Evolutionary conservation across 345 rosid genomes (phyloP).

Genomic region (Nephelium lappaceum): DNA sequence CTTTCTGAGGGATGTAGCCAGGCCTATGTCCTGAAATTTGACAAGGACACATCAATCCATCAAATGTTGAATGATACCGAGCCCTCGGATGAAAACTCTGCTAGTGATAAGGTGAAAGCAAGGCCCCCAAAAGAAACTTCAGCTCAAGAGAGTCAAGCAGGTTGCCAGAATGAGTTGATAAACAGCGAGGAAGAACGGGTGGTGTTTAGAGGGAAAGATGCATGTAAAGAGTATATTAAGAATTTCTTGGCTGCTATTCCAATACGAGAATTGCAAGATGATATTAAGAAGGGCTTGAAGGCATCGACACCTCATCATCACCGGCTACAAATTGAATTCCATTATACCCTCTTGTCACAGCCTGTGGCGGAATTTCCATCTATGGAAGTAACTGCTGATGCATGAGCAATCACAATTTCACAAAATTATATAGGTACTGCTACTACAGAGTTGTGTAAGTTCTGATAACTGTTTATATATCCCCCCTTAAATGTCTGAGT

Average conservation of each 20-base stretch:
- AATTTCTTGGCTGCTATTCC: constrained; percentile 74
- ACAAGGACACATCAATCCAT: constrained; percentile 44
- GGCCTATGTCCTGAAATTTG: constrained; percentile 61
- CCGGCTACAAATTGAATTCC: constrained; percentile 66
- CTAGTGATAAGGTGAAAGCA: background rate
- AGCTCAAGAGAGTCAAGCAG: background rate
- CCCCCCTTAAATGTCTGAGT: constrained; percentile 13
- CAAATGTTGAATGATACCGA: constrained; percentile 22
- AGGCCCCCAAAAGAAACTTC: constrained; percentile 8
- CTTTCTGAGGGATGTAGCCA: constrained; percentile 64
- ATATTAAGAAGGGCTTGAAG: constrained; percentile 61
- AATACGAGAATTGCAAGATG: constrained; percentile 57
- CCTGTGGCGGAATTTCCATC: constrained; percentile 16
- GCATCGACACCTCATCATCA: constrained; percentile 64
- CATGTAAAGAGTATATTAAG: constrained; percentile 72
- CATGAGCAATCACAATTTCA: background rate
- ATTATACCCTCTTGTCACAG: constrained; percentile 42
- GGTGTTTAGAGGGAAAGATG: constrained; percentile 53
- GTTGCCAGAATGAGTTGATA: background rate
- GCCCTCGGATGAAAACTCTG: constrained; percentile 26
- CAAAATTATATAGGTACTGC: background rate
- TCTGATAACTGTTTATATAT: background rate
- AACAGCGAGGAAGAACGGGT: constrained; percentile 30
- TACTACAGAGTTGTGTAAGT: background rate
- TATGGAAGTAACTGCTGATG: background rate